These are phyloP conservation scores for Pichia ethanolica DNA, from an alignment of 805 yeast genomes.

Conservation along the genomic window DNA sequence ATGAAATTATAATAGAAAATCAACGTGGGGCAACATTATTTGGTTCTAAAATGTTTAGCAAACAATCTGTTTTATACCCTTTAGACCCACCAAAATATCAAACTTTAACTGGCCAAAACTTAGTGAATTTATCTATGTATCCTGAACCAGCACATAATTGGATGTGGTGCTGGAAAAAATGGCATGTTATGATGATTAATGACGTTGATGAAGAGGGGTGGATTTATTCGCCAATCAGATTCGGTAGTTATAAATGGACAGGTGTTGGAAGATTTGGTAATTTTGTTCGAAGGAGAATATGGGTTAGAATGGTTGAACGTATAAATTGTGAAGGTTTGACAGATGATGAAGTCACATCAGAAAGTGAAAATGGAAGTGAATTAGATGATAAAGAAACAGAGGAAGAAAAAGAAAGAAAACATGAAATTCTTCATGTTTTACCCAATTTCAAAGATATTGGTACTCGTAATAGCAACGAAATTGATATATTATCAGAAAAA, in stretches of 20 bases:
- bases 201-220: conserved; percentile 57
- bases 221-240: conserved; percentile 39
- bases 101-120: conserved; percentile 33
- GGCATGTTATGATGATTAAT: conserved; percentile 47
- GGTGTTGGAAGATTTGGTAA: conserved; percentile 44
- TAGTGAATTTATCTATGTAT: conserved; percentile 24
- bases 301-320: conserved; percentile 33
- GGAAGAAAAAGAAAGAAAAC: neutral
- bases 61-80: conserved; percentile 38
- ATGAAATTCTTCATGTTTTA: neutral
- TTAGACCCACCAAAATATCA: conserved; percentile 47
- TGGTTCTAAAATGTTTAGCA: conserved; percentile 44
- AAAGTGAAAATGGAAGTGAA: no score
- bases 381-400: neutral
- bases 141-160: conserved; percentile 46
- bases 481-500: neutral
- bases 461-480: neutral
- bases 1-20: conserved; percentile 44
- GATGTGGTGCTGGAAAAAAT: conserved; percentile 49
- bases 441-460: neutral
- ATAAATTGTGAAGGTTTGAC: neutral
- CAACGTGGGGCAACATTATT: conserved; percentile 47
- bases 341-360: neutral
- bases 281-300: conserved; percentile 42
- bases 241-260: conserved; percentile 40